Evolutionary conservation across 2,329 filamentous ascomycete species (phyloP).

Genomic region (Aureobasidium sp.): DNA sequence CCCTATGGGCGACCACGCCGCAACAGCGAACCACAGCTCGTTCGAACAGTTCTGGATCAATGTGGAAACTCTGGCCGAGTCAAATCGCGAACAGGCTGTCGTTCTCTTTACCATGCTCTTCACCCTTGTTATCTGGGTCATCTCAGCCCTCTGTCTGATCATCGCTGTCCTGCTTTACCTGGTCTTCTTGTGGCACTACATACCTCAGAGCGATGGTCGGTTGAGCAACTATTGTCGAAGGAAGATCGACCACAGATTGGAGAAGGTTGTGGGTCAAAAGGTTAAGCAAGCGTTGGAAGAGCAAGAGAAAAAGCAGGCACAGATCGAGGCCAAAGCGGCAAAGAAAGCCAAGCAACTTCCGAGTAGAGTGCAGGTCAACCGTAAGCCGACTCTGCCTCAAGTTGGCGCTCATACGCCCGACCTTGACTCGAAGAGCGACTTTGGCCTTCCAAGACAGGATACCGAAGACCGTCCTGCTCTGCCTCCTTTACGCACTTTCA

Average conservation of each 20-base stretch:
- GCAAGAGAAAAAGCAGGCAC: slow-evolving; percentile 51
- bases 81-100: slow-evolving; percentile 70
- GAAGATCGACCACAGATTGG: slow-evolving; percentile 81
- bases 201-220: slow-evolving; percentile 72
- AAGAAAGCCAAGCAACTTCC: slow-evolving; percentile 47
- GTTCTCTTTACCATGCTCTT: slow-evolving; percentile 89
- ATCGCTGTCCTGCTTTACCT: slow-evolving; percentile 72
- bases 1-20: slow-evolving; percentile 48
- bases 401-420: slow-evolving; percentile 48
- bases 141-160: slow-evolving; percentile 68
- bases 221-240: slow-evolving; percentile 81
- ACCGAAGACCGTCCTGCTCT: slow-evolving; percentile 32
- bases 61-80: slow-evolving; percentile 62
- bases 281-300: slow-evolving; percentile 83
- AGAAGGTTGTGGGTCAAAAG: slow-evolving; percentile 76
- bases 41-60: slow-evolving; percentile 78
- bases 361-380: slow-evolving; percentile 38
- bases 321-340: slow-evolving; percentile 49
- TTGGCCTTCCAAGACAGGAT: slow-evolving; percentile 29
- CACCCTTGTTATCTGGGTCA: slow-evolving; percentile 81
- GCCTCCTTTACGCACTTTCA: not conserved
- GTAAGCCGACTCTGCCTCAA: slow-evolving; percentile 60
- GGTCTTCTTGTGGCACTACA: slow-evolving; percentile 87
- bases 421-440: slow-evolving; percentile 40
- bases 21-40: slow-evolving; percentile 52